Percentiles rank a stretch among this genome's conserved stretches.
Conservation (phyloP, 2,329 filamentous ascomycete species). For the Cordyceps militaris region DNA sequence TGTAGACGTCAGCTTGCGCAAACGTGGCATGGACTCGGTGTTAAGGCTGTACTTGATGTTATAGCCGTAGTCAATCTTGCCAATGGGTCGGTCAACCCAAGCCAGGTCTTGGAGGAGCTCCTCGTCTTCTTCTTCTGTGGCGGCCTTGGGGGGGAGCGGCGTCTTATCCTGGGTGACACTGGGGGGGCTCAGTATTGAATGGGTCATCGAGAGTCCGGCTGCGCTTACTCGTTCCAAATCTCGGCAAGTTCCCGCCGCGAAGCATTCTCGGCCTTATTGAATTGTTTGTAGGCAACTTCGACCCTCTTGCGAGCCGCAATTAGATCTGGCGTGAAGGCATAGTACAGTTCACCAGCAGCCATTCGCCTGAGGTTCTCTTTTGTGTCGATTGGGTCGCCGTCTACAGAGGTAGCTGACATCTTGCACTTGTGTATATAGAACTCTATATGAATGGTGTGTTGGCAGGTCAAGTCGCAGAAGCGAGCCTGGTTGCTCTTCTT, state of each 20-base stretch:
- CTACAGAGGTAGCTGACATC: conserved; percentile 8
- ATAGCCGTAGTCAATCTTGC: conserved; percentile 65
- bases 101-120: conserved; percentile 54
- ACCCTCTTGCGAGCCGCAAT: conserved; percentile 53
- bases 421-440: not conserved
- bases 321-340: conserved; percentile 63
- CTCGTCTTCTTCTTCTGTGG: conserved; percentile 55
- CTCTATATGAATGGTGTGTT: not conserved
- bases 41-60: conserved; percentile 50
- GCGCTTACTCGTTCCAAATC: conserved; percentile 62
- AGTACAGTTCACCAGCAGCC: conserved; percentile 61
- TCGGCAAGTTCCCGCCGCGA: conserved; percentile 54
- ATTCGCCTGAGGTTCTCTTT: conserved; percentile 47
- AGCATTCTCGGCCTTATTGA: conserved; percentile 54
- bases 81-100: conserved; percentile 60
- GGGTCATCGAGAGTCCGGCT: not conserved
- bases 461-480: not conserved
- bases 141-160: conserved; percentile 52
- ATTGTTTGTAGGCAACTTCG: conserved; percentile 50
- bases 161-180: conserved; percentile 57
- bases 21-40: too few species aligned
- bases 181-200: conserved; percentile 1
- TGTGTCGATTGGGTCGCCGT: conserved; percentile 6
- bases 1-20: conserved; percentile 18
- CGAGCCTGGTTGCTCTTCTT: not conserved